Percentiles rank a stretch among this genome's conserved stretches.
phyloP scores from a whole-genome alignment of 2,329 filamentous ascomycete species.

The Coniochaeta ligniaria region DNA sequence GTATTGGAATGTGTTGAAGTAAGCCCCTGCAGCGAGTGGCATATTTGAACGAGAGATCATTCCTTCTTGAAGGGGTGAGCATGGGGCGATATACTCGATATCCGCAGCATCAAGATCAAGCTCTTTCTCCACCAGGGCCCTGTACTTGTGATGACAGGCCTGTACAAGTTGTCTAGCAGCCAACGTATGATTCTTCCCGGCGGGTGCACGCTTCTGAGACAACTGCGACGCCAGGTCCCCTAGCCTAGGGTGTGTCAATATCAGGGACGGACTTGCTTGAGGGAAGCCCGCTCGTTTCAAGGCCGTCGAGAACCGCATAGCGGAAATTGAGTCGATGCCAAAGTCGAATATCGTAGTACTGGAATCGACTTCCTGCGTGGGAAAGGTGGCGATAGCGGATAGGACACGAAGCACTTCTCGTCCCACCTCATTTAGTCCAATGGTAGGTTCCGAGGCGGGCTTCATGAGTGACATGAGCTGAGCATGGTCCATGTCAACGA shows the following conservation, averaged over 20 bases:
- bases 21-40: slow-evolving; percentile 47
- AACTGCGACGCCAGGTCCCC: slow-evolving; percentile 36
- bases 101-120: slow-evolving; percentile 42
- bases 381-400: slow-evolving; percentile 41
- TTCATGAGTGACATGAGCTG: slow-evolving; percentile 55
- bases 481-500: slow-evolving; percentile 50
- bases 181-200: slow-evolving; percentile 5
- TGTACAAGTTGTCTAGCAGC: slow-evolving; percentile 53
- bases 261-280: slow-evolving; percentile 52
- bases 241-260: slow-evolving; percentile 57
- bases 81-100: slow-evolving; percentile 71
- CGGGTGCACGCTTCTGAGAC: neutral
- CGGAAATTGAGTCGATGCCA: slow-evolving; percentile 82
- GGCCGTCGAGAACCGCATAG: slow-evolving; percentile 58
- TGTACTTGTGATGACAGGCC: slow-evolving; percentile 57
- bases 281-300: slow-evolving; percentile 58
- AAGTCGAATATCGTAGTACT: slow-evolving; percentile 74
- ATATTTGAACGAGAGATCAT: slow-evolving; percentile 67
- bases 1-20: slow-evolving; percentile 72
- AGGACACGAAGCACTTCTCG: slow-evolving; percentile 46
- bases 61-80: slow-evolving; percentile 79
- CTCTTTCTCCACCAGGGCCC: slow-evolving; percentile 39
- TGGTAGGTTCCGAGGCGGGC: slow-evolving; percentile 22
- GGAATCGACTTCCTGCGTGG: slow-evolving; percentile 18
- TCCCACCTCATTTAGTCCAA: slow-evolving; percentile 26